Base-by-base conservation (phyloP, 2,329 filamentous ascomycete species). In the Trichoderma brevicompactum region DNA sequence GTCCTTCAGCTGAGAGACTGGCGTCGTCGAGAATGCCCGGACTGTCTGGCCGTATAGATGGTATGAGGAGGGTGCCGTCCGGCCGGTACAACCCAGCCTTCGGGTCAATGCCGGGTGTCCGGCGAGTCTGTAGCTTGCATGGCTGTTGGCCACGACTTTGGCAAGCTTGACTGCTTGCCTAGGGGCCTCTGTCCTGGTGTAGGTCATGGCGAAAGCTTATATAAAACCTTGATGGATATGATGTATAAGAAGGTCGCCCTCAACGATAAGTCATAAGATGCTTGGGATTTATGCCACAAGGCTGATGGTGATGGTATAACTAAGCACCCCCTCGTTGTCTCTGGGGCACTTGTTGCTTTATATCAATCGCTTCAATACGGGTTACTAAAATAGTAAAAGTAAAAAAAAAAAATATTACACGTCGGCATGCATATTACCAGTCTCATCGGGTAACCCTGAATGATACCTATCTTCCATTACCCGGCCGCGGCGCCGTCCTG, bases 11-110 rank as follows among this genome's bases (percentile, higher is more conserved):
- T 76, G 80, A 28, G 74, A 72, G 34, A 71, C 69, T 0, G 77
- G 76, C 1, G 84, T 85, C 3, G 82, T 83, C 2, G 85, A 85
- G 74, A 87, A 86, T 66, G 70, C 67, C 55, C 78, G 76, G 28
- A 73, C 40, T 49, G 64, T 61, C n/a, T 64, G 65, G 46, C 19
- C 13, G 7, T 54, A 65, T 7, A 53, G 43, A 17, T 63, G 65
- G n/a, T 46, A 23, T 43, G 58, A 44, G 6, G 52, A 40, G 34
- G 28, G 38, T 5, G n/a, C 69, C 69, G n/a, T 64, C 59, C 62
- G 62, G 13, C 64, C 62, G 10, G 62, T 66, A 43, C 58, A 69
- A n/a, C 65, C 50, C 10, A 71, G 65, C 49, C 68, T 68, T 50
- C 56, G 58, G n/a, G 46, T 40, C 48, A 52, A 32, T 43, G 56